phyloP scores from a whole-genome alignment of 176 grass and related monocot genomes.

The Calamus simplicifolius region DNA sequence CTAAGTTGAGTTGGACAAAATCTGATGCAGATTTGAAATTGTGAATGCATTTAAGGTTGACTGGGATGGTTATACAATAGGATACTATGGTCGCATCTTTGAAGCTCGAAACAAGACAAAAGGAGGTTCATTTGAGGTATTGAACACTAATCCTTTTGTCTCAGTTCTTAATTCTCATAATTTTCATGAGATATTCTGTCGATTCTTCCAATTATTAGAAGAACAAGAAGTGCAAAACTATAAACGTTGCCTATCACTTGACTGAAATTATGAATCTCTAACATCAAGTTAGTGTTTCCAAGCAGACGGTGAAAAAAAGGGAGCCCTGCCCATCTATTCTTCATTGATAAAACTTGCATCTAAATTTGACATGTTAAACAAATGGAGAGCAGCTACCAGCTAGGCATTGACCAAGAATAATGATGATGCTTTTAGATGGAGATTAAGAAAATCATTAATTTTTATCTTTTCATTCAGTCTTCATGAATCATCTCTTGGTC shows the following conservation, averaged over 20 bases:
- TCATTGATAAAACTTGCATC: no score
- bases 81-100: constrained; percentile 97
- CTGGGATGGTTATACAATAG: constrained; percentile 99
- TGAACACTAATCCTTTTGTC: constrained; percentile 1
- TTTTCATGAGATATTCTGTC: background rate
- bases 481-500: no score
- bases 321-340: no score
- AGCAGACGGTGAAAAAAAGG: no score
- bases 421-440: background rate
- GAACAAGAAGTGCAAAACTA: no score
- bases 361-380: no score
- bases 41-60: constrained; percentile 62
- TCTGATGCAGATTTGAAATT: constrained; percentile 31
- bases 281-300: no score
- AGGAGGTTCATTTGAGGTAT: constrained; percentile 99
- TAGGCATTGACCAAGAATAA: background rate
- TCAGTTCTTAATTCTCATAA: constrained; percentile 2
- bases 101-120: constrained; percentile 99
- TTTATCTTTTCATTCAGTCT: no score
- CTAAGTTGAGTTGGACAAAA: constrained; percentile 26
- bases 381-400: background rate
- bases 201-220: background rate
- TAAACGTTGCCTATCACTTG: no score
- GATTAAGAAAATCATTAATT: no score
- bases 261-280: no score